Percentiles rank a stretch among this genome's conserved stretches.
These are phyloP conservation scores for Areca catechu DNA, from an alignment of 176 grass and related monocot genomes.

Conservation along the genomic window DNA sequence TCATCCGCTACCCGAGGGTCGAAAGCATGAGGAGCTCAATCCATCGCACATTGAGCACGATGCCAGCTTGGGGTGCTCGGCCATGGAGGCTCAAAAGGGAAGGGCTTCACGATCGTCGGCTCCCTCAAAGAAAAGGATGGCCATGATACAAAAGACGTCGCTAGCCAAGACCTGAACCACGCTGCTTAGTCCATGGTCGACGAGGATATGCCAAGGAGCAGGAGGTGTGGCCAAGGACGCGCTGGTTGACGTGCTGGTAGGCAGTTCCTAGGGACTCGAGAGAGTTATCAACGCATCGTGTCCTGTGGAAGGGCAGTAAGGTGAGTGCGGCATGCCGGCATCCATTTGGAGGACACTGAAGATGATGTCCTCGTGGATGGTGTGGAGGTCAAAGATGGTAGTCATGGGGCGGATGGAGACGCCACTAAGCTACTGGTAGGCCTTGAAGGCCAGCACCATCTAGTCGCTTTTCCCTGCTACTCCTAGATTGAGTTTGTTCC, in stretches of 20 bases:
- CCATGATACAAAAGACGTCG: neutral
- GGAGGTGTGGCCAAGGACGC: neutral
- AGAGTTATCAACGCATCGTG: neutral
- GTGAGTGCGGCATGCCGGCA: slow-evolving; percentile 1
- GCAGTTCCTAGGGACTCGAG: slow-evolving; percentile 2
- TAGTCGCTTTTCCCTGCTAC: neutral
- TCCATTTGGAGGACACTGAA: neutral
- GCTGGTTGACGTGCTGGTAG: neutral
- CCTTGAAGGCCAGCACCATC: neutral
- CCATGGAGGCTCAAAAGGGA: neutral
- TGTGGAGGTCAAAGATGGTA: neutral
- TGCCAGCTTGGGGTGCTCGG: slow-evolving; percentile 7
- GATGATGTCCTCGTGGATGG: slow-evolving; percentile 2
- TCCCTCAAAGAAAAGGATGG: slow-evolving; percentile 6
- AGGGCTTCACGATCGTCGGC: slow-evolving; percentile 7
- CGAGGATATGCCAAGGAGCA: slow-evolving; percentile 12
- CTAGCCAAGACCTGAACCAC: neutral
- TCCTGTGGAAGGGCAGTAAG: slow-evolving; percentile 7
- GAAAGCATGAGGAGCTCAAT: no score
- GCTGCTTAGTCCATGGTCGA: slow-evolving; percentile 1
- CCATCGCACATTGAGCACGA: no score
- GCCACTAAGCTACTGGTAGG: neutral
- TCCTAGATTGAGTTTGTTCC: neutral
- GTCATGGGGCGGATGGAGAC: slow-evolving; percentile 4
- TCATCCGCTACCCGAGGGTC: no score